These are phyloP conservation scores for Podaxis sp. DNA, from an alignment of 768 basidiomycete species.

Conservation along the genomic window DNA sequence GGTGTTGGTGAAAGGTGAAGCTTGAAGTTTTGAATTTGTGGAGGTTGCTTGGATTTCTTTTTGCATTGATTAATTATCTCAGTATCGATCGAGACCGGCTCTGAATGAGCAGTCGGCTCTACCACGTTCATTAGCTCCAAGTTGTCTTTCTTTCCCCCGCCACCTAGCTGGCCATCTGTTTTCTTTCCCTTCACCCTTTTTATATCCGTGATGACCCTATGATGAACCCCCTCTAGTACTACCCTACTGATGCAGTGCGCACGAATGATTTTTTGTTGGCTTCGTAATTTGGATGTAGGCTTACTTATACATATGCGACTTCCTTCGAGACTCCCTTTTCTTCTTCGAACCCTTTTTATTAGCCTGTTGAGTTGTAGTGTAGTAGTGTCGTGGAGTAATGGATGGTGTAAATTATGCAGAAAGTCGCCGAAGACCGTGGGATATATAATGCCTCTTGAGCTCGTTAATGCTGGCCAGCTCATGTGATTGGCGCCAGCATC, in stretches of 20 bases:
- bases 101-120: constrained; percentile 10
- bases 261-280: constrained; percentile 8
- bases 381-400: constrained; percentile 9
- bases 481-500: background rate
- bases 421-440: background rate
- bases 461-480: background rate
- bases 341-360: background rate
- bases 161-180: background rate
- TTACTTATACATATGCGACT: constrained; percentile 15
- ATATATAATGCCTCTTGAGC: no score
- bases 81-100: constrained; percentile 7
- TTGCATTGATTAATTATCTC: background rate
- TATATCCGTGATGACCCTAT: constrained; percentile 11
- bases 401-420: constrained; percentile 5
- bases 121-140: constrained; percentile 11
- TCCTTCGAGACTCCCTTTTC: background rate
- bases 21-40: background rate
- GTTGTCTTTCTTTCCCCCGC: background rate
- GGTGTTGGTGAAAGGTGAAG: background rate
- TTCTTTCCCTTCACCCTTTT: background rate
- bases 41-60: background rate
- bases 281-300: constrained; percentile 13
- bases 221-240: constrained; percentile 4
- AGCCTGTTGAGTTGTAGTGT: background rate
- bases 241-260: constrained; percentile 13